These are phyloP conservation scores for Cercophora scortea DNA, from an alignment of 495 filamentous ascomycete species.

Conservation along the genomic window DNA sequence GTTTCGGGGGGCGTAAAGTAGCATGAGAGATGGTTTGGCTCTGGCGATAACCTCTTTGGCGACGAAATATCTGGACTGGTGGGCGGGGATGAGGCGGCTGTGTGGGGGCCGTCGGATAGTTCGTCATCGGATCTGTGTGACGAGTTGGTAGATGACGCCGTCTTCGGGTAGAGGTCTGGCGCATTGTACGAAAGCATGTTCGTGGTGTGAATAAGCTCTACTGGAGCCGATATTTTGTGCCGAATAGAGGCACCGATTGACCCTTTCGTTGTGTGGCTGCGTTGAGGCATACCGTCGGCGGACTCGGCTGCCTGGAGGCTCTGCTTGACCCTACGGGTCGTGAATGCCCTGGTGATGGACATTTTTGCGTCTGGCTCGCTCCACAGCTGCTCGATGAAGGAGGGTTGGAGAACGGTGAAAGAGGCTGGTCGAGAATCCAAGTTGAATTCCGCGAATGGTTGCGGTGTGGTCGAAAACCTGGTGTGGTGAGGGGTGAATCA, in stretches of 20 bases:
- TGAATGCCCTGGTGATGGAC: slow-evolving; percentile 63
- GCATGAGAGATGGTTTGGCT: slow-evolving; percentile 69
- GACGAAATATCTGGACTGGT: slow-evolving; percentile 68
- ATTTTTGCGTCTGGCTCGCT: slow-evolving; percentile 22
- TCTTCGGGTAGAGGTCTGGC: slow-evolving; percentile 59
- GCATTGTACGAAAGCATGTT: slow-evolving; percentile 95
- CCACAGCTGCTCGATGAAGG: not conserved
- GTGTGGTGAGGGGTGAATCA: too few relatives aligned
- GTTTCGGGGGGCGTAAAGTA: slow-evolving; percentile 60
- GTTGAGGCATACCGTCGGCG: slow-evolving; percentile 25
- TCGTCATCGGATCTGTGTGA: slow-evolving; percentile 50
- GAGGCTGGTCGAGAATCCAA: not conserved
- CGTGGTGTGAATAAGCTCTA: slow-evolving; percentile 85
- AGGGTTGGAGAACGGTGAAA: not conserved
- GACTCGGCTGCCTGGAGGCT: slow-evolving; percentile 25
- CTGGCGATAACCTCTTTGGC: slow-evolving; percentile 47
- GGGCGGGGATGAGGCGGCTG: slow-evolving; percentile 48
- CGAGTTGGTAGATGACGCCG: slow-evolving; percentile 47
- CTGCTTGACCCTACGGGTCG: slow-evolving; percentile 43
- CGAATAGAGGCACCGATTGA: slow-evolving; percentile 32
- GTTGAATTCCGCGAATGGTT: too few relatives aligned
- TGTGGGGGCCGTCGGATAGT: slow-evolving; percentile 51
- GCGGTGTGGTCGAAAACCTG: too few relatives aligned
- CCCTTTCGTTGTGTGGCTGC: slow-evolving; percentile 39
- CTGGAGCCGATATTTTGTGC: slow-evolving; percentile 75